Conservation (phyloP, 208 protist species). For the Trypanosomatidae sp. region DNA sequence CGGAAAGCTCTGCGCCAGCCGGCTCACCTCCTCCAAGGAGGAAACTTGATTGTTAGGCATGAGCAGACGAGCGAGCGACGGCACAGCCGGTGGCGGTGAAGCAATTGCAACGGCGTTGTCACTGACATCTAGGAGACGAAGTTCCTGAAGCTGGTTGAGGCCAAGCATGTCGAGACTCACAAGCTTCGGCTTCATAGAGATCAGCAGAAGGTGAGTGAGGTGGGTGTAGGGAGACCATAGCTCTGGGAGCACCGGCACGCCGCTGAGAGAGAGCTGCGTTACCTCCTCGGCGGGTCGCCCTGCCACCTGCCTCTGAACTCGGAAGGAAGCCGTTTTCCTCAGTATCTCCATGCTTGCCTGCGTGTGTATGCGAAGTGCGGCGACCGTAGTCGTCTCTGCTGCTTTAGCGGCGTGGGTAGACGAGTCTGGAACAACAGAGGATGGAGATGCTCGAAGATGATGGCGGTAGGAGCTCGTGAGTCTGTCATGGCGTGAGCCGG, state of each 20-base stretch:
- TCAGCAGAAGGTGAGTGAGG: conserved; percentile 60
- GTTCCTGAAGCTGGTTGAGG: conserved; percentile 28
- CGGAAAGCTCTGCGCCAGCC: conserved; percentile 51
- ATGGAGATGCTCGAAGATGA: too few species aligned
- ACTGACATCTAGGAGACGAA: conserved; percentile 80
- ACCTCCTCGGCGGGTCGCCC: conserved; percentile 50
- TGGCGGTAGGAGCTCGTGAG: neutral
- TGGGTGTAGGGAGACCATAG: conserved; percentile 45
- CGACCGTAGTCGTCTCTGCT: neutral
- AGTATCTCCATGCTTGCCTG: conserved; percentile 62
- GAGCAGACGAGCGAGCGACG: conserved; percentile 47
- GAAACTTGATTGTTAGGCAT: conserved; percentile 72
- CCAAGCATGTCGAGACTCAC: conserved; percentile 30
- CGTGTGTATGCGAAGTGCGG: neutral
- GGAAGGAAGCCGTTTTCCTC: conserved; percentile 61
- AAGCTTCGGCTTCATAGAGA: conserved; percentile 67
- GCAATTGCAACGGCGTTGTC: conserved; percentile 72
- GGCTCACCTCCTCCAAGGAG: conserved; percentile 50
- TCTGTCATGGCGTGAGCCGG: neutral
- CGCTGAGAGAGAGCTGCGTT: conserved; percentile 55
- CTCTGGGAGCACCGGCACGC: conserved; percentile 52
- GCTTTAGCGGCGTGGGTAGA: neutral
- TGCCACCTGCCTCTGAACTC: conserved; percentile 70
- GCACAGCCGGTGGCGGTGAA: conserved; percentile 18
- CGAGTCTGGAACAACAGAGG: neutral